These are phyloP conservation scores for Dioscorea zingiberensis DNA, from an alignment of 106 monocot species.

Conservation along the genomic window DNA sequence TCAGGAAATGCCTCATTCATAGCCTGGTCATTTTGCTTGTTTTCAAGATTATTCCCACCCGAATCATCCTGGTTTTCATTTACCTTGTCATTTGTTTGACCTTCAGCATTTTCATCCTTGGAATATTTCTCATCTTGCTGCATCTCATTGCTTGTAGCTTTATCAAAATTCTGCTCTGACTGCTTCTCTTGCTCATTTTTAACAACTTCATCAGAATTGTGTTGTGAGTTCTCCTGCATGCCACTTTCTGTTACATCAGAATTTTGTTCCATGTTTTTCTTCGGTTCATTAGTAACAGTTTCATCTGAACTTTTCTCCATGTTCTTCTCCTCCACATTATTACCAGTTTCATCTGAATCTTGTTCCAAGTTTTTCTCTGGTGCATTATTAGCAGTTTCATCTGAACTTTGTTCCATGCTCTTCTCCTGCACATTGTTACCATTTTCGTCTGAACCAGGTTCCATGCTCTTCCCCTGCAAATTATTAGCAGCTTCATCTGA, in stretches of 20 bases:
- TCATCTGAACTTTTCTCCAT: not conserved
- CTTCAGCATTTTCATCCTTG: constrained; percentile 26
- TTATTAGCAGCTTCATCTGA: not conserved
- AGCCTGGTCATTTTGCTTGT: constrained; percentile 23
- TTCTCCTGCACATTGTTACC: constrained; percentile 1
- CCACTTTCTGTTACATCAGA: constrained; percentile 12
- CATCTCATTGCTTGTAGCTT: constrained; percentile 9
- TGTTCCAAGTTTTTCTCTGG: constrained; percentile 9
- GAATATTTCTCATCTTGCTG: constrained; percentile 14
- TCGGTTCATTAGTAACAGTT: not conserved
- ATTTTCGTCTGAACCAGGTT: not conserved
- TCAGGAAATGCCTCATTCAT: constrained; percentile 45
- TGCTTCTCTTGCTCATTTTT: constrained; percentile 13
- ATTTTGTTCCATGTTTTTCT: constrained; percentile 6
- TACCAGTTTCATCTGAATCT: not conserved
- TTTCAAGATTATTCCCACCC: constrained; percentile 12
- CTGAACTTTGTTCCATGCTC: not conserved
- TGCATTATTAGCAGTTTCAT: constrained; percentile 15
- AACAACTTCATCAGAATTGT: constrained; percentile 17
- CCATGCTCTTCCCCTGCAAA: constrained; percentile 1
- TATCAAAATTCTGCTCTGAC: constrained; percentile 1
- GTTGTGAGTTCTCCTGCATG: constrained; percentile 14
- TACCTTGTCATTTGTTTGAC: constrained; percentile 19
- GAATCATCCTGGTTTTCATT: constrained; percentile 28
- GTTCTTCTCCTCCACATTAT: constrained; percentile 1